These are phyloP conservation scores for Amanita exitialis DNA, from an alignment of 768 basidiomycete species.

Conservation along the genomic window DNA sequence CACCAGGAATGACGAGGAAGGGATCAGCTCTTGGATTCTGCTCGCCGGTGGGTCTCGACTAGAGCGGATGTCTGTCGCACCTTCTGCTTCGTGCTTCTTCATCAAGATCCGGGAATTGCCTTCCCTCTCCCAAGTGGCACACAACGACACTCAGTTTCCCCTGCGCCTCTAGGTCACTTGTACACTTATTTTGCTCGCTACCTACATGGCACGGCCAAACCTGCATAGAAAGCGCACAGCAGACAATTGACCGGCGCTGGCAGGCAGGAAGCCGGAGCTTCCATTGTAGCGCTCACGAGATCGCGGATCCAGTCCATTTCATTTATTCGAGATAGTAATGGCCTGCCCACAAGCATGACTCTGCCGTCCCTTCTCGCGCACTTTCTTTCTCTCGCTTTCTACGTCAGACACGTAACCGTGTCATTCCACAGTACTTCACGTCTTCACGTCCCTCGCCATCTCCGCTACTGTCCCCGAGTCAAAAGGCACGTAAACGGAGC, in stretches of 20 bases:
- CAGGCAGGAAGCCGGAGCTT: not conserved
- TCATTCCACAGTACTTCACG: not conserved
- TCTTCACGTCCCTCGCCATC: not conserved
- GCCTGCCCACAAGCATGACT: not conserved
- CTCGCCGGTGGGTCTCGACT: not conserved
- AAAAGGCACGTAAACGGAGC: not conserved
- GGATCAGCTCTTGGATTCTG: constrained; percentile 1
- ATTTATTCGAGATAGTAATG: constrained; percentile 4
- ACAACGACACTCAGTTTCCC: no score
- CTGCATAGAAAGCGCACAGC: not conserved
- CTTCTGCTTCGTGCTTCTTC: not conserved
- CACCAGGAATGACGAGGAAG: not conserved
- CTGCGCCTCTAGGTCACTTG: no score
- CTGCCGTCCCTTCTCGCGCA: constrained; percentile 2
- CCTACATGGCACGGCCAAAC: not conserved
- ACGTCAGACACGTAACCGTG: constrained; percentile 3
- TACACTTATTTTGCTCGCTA: not conserved
- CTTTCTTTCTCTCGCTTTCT: constrained; percentile 1
- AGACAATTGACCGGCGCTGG: not conserved
- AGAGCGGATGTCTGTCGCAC: not conserved
- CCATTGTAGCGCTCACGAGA: not conserved
- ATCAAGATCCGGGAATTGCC: not conserved
- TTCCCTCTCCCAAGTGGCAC: not conserved
- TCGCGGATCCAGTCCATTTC: constrained; percentile 6
- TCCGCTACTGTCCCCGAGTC: not conserved